A percentile compares a stretch with the other conserved stretches of the same genome.
phyloP scores from a whole-genome alignment of 2,329 filamentous ascomycete genomes.

The Calonectria hongkongensis region DNA sequence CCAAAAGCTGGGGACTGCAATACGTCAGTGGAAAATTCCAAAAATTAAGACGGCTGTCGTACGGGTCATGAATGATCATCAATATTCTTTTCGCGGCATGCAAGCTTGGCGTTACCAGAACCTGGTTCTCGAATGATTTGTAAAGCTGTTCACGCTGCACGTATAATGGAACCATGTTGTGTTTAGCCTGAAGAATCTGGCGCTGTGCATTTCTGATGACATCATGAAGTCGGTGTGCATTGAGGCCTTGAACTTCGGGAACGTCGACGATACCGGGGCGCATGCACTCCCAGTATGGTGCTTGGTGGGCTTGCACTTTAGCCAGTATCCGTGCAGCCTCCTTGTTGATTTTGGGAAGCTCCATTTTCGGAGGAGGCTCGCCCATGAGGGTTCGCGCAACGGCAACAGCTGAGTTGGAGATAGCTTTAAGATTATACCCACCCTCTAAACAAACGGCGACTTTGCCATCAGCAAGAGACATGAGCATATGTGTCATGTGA shows the following conservation, averaged over 20 bases:
- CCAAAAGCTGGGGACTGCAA: slow-evolving; percentile 79
- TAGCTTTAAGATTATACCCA: slow-evolving; percentile 94
- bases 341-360: slow-evolving; percentile 73
- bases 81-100: slow-evolving; percentile 80
- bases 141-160: slow-evolving; percentile 84
- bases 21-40: slow-evolving; percentile 36
- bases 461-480: slow-evolving; percentile 93
- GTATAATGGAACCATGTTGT: slow-evolving; percentile 86
- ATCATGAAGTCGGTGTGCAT: slow-evolving; percentile 82
- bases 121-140: slow-evolving; percentile 89
- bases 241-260: slow-evolving; percentile 69
- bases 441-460: slow-evolving; percentile 95
- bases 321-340: slow-evolving; percentile 74
- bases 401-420: slow-evolving; percentile 92
- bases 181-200: slow-evolving; percentile 80
- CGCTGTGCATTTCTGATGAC: slow-evolving; percentile 87
- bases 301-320: slow-evolving; percentile 76
- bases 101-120: slow-evolving; percentile 86
- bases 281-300: slow-evolving; percentile 91
- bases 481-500: slow-evolving; percentile 99
- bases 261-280: slow-evolving; percentile 78
- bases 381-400: slow-evolving; percentile 97
- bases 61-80: slow-evolving; percentile 94
- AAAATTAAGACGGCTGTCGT: slow-evolving; percentile 60
- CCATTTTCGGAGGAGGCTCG: slow-evolving; percentile 84